Percentiles rank a stretch among this genome's conserved stretches.
These are phyloP conservation scores for Lecanoromycetidae sp. DNA, from an alignment of 2,329 filamentous ascomycete genomes.

Conservation along the genomic window DNA sequence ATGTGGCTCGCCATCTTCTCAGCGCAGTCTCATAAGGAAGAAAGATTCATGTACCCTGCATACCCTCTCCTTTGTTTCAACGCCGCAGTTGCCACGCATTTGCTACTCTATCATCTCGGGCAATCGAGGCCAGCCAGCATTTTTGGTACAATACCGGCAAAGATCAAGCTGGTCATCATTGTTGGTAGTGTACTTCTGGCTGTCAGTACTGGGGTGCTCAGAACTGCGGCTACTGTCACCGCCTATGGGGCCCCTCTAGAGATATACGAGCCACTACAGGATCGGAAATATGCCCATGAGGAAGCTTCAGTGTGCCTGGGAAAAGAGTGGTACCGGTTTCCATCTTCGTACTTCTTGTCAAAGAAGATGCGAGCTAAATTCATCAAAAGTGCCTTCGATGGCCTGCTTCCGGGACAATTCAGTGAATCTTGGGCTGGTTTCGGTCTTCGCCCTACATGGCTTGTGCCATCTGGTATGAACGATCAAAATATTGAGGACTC, in stretches of 20 bases:
- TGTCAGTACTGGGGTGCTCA: slow-evolving; percentile 50
- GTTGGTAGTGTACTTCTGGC: slow-evolving; percentile 49
- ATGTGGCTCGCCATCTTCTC: slow-evolving; percentile 90
- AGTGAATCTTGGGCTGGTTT: slow-evolving; percentile 57
- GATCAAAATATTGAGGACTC: slow-evolving; percentile 78
- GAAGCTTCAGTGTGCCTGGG: slow-evolving; percentile 74
- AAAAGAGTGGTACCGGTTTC: slow-evolving; percentile 98
- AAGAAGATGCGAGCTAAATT: slow-evolving; percentile 77
- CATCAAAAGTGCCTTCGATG: slow-evolving; percentile 77
- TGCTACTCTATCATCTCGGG: slow-evolving; percentile 63
- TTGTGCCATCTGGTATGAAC: slow-evolving; percentile 75
- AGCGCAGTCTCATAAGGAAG: slow-evolving; percentile 89
- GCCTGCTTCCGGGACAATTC: slow-evolving; percentile 83
- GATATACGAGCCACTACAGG: slow-evolving; percentile 39
- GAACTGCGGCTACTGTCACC: slow-evolving; percentile 63
- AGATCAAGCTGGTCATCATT: slow-evolving; percentile 58
- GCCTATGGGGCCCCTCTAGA: slow-evolving; percentile 75
- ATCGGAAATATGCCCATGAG: slow-evolving; percentile 40
- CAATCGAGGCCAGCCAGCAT: slow-evolving; percentile 55
- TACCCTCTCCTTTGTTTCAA: slow-evolving; percentile 88
- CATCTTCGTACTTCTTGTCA: slow-evolving; percentile 82
- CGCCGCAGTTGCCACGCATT: slow-evolving; percentile 72
- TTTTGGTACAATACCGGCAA: slow-evolving; percentile 58
- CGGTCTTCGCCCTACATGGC: slow-evolving; percentile 67
- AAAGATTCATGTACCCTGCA: slow-evolving; percentile 94